Conservation (phyloP, 305 asterid genomes). For the Fraxinus platypoda region DNA sequence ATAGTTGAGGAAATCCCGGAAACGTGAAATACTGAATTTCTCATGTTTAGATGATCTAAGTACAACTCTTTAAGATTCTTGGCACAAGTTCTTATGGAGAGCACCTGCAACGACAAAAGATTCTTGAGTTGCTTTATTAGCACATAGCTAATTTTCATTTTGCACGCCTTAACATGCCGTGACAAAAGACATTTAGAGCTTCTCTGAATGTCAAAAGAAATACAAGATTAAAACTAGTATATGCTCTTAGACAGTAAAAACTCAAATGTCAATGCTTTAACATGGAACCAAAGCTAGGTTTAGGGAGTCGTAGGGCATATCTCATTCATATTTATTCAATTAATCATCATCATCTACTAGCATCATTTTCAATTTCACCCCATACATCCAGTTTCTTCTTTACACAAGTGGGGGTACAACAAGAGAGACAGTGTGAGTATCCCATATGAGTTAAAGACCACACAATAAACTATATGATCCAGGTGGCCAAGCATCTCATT, state of each 20-base stretch:
- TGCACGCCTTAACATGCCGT: neutral
- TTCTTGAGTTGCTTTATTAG: neutral
- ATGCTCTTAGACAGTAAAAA: neutral
- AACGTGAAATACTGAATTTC: slow-evolving; percentile 58
- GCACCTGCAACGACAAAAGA: slow-evolving; percentile 54
- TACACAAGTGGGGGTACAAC: neutral
- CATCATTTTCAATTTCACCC: neutral
- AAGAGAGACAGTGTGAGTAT: neutral
- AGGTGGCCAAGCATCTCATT: neutral
- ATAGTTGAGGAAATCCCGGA: slow-evolving; percentile 80
- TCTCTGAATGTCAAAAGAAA: neutral
- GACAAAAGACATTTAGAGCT: neutral
- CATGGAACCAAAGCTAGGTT: neutral
- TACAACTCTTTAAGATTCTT: slow-evolving; percentile 65
- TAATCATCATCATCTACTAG: neutral
- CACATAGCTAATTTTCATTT: neutral
- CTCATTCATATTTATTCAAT: neutral
- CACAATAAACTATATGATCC: neutral
- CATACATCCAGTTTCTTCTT: neutral
- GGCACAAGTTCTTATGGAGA: slow-evolving; percentile 47
- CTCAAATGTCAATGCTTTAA: neutral
- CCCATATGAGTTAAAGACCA: neutral
- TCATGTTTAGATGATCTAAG: slow-evolving; percentile 64
- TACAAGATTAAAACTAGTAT: neutral
- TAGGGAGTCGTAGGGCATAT: neutral